These are phyloP conservation scores for Chaetomium tenue DNA, from an alignment of 495 filamentous ascomycete species.

Conservation along the genomic window DNA sequence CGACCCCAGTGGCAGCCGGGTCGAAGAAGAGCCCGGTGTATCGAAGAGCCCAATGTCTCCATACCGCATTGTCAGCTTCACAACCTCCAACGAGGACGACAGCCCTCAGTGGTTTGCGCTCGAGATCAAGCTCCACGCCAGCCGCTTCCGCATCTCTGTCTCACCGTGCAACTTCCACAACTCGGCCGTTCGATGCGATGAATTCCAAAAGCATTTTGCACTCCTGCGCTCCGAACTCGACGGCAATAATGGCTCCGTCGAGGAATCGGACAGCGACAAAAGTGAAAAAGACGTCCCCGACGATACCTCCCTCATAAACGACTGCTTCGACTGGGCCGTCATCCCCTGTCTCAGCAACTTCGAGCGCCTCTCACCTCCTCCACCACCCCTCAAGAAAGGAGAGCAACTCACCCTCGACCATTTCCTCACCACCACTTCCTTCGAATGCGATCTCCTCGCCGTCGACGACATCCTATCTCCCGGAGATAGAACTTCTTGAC, in stretches of 20 bases:
- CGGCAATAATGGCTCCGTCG: neutral
- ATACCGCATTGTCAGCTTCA: slow-evolving; percentile 1
- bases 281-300: neutral
- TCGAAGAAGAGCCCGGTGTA: no score
- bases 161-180: neutral
- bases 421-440: neutral
- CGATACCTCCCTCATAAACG: neutral
- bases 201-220: slow-evolving; percentile 9
- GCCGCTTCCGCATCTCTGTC: neutral
- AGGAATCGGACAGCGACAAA: neutral
- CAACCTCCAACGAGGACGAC: slow-evolving; percentile 5
- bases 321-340: slow-evolving; percentile 15
- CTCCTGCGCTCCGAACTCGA: neutral
- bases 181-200: neutral
- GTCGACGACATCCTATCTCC: slow-evolving; percentile 7
- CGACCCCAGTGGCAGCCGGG: no score
- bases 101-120: slow-evolving; percentile 1
- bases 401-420: slow-evolving; percentile 4
- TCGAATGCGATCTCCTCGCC: slow-evolving; percentile 9
- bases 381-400: neutral
- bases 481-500: neutral
- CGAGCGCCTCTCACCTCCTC: slow-evolving; percentile 9
- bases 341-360: slow-evolving; percentile 6
- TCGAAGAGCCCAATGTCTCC: neutral
- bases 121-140: slow-evolving; percentile 3